These are phyloP conservation scores for Dictyophora rubrovolvata DNA, from an alignment of 768 basidiomycete genomes.

Conservation along the genomic window DNA sequence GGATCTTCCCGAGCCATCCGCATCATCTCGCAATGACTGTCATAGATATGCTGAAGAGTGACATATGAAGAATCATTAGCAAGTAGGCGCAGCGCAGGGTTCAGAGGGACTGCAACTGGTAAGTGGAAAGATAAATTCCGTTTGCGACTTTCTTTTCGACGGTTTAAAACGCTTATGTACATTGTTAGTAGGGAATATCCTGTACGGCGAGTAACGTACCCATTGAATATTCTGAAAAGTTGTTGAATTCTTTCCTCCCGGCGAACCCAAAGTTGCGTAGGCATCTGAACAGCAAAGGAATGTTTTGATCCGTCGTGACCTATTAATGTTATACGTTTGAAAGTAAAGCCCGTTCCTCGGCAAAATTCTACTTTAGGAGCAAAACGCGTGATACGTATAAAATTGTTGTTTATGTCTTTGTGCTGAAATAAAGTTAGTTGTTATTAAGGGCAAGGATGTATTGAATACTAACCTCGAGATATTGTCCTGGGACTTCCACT, in stretches of 20 bases:
- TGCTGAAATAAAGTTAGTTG: conserved; percentile 42
- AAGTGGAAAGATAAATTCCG: conserved; percentile 88
- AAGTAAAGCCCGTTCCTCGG: conserved; percentile 75
- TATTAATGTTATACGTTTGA: conserved; percentile 83
- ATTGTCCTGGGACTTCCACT: conserved; percentile 98
- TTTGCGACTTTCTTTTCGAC: conserved; percentile 88
- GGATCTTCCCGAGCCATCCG: conserved; percentile 84
- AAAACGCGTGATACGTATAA: conserved; percentile 85
- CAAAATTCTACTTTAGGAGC: conserved; percentile 84
- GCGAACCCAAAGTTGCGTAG: conserved; percentile 73
- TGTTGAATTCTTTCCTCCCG: conserved; percentile 91
- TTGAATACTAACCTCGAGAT: conserved; percentile 65
- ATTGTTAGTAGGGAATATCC: neutral
- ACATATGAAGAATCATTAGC: conserved; percentile 90
- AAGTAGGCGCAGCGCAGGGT: conserved; percentile 72
- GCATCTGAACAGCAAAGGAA: conserved; percentile 85
- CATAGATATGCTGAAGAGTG: conserved; percentile 87
- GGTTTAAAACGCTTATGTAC: conserved; percentile 54
- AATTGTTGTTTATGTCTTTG: conserved; percentile 87
- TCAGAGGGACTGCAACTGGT: conserved; percentile 77
- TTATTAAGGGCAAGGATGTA: neutral
- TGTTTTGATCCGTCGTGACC: conserved; percentile 86
- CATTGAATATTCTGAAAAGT: conserved; percentile 88
- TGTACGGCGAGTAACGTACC: conserved; percentile 35
- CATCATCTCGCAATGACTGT: conserved; percentile 68